Percentiles rank a stretch among this genome's conserved stretches.
Conservation (phyloP, 345 rosid species). For the Moricandia moricandioides region DNA sequence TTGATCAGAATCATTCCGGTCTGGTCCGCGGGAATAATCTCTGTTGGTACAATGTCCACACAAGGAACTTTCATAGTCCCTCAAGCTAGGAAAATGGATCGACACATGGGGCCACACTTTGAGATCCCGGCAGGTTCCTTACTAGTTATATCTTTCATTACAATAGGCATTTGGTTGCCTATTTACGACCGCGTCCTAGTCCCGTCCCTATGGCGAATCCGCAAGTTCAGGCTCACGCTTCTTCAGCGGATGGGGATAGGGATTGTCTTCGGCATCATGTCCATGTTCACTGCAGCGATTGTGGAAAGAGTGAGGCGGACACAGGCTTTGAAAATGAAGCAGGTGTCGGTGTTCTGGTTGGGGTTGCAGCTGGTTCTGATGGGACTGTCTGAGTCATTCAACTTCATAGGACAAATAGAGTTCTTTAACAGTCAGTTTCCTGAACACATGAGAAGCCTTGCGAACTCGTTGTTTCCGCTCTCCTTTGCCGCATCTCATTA, state of each 20-base stretch:
- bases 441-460: slow-evolving; percentile 62
- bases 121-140: slow-evolving; percentile 56
- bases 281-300: slow-evolving; percentile 51
- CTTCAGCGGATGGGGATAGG: slow-evolving; percentile 62
- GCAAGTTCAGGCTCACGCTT: slow-evolving; percentile 48
- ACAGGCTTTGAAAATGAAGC: slow-evolving; percentile 18
- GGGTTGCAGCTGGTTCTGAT: slow-evolving; percentile 48
- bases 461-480: slow-evolving; percentile 45
- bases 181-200: slow-evolving; percentile 54
- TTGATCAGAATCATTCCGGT: slow-evolving; percentile 50
- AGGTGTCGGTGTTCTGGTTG: slow-evolving; percentile 49
- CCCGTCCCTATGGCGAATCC: slow-evolving; percentile 41
- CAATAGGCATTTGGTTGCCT: slow-evolving; percentile 60
- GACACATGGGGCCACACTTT: slow-evolving; percentile 57
- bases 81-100: slow-evolving; percentile 59
- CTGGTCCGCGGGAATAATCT: slow-evolving; percentile 53
- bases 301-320: slow-evolving; percentile 50
- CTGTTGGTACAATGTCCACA: slow-evolving; percentile 42
- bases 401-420: slow-evolving; percentile 54
- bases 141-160: slow-evolving; percentile 42
- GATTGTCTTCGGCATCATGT: slow-evolving; percentile 41
- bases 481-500: slow-evolving; percentile 44
- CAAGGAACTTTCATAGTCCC: slow-evolving; percentile 48
- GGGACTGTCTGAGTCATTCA: slow-evolving; percentile 59
- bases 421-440: slow-evolving; percentile 65